These are phyloP conservation scores for Exophiala spinifera DNA, from an alignment of 2,329 filamentous ascomycete genomes.

Conservation along the genomic window DNA sequence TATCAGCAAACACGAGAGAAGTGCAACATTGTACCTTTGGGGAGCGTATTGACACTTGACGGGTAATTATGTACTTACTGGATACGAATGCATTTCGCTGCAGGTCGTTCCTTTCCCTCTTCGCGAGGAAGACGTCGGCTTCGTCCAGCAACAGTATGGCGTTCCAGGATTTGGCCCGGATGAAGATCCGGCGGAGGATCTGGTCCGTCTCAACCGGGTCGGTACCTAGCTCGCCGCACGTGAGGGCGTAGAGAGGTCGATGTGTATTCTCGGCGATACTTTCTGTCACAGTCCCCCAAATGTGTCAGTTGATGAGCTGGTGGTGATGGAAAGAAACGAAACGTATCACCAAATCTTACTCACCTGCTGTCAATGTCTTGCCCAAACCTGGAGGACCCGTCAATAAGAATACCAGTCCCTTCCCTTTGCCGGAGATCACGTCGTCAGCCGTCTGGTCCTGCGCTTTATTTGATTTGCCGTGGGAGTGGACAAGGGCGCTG, in stretches of 20 bases:
- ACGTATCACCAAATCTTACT: no score
- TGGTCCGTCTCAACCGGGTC: not conserved
- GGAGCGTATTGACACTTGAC: no score
- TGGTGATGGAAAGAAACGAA: not conserved
- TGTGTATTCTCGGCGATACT: not conserved
- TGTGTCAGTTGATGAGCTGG: not conserved
- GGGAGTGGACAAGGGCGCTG: no score
- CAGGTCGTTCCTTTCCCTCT: slow-evolving; percentile 24
- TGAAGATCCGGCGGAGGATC: not conserved
- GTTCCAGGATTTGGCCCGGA: slow-evolving; percentile 35
- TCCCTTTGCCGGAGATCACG: not conserved
- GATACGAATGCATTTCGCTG: slow-evolving; percentile 31
- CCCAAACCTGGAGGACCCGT: not conserved
- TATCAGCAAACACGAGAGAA: not conserved
- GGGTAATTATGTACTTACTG: not conserved
- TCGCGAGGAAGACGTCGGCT: slow-evolving; percentile 32
- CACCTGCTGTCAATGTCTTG: not conserved
- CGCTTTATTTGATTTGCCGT: no score
- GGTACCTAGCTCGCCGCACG: not conserved
- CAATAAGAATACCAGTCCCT: not conserved
- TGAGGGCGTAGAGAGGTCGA: no score
- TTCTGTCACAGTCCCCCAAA: not conserved
- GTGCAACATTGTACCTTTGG: no score
- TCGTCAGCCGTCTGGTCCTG: no score
- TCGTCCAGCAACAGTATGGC: slow-evolving; percentile 32